Evolutionary conservation across 2,329 filamentous ascomycete genomes (phyloP), one percentile per base, ranked within the genome.

Genomic region (Lachnellula cervina): DNA sequence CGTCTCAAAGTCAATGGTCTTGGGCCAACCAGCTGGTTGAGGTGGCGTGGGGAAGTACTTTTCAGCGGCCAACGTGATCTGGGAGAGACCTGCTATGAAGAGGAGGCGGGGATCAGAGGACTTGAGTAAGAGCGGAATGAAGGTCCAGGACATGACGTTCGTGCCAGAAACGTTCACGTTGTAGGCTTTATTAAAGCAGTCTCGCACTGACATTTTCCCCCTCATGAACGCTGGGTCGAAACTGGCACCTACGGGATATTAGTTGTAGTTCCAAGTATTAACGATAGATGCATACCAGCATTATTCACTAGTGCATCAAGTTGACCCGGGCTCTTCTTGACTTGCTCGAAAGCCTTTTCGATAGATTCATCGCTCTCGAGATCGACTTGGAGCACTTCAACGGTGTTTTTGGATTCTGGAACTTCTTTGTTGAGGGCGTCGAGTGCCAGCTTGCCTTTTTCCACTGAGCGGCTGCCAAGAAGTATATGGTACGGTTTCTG

Each of bases 71-170:
- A 43, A 14, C 5, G 69, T 56, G 4, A 76, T 66, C 0, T 70
- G 69, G 0, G 73, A 68, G 0, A 72, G 70, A 1, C 75, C 74
- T 42, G 72, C 73, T 23, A 80, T 57, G 67, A 80, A 80, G 16
- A 78, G 56, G 48, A 80, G 62, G 3, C 76, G 71, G 0, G 76
- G 76, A 38, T 75, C 70, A 0, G 64, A 48, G 0, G 74, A 76
- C 45, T 73, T 71, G n/a, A 79, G 65, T 0, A 73, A 65, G 35
- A 73, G 66, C 6, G 69, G 69, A 14, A 69, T 54, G 40, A 70
- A 68, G n/a, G 61, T 62, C 21, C 64, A 62, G 4, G 70, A 73
- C 23, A 72, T 51, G 13, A 60, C 56, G 2, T 65, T 60, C 1
- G 66, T 65, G 5, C 69, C 66, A 4, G 61, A 50, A 7, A 74